A percentile compares a stretch with the other conserved stretches of the same genome.
Evolutionary conservation across 805 yeast genomes (phyloP).

Genomic region (Monosporozyma servazzii): DNA sequence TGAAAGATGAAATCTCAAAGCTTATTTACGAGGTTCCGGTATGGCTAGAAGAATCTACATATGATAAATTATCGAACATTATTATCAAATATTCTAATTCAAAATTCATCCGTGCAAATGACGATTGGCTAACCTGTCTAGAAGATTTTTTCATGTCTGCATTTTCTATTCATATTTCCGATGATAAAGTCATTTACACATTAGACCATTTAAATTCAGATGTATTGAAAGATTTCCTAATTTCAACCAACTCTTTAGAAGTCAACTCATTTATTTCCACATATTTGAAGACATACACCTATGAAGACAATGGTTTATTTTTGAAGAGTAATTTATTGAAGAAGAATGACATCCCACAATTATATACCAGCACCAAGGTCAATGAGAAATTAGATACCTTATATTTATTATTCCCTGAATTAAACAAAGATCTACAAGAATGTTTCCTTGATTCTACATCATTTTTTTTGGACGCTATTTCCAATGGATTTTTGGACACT

Average conservation of each 20-base stretch:
- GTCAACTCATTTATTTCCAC: slow-evolving; percentile 16
- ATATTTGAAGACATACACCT: slow-evolving; percentile 21
- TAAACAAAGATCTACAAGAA: slow-evolving; percentile 4
- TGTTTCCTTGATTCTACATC: slow-evolving; percentile 11
- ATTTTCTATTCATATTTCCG: slow-evolving; percentile 13
- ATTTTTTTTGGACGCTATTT: slow-evolving; percentile 11
- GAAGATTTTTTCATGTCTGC: slow-evolving; percentile 17
- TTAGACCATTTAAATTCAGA: slow-evolving; percentile 28
- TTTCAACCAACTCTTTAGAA: slow-evolving; percentile 1
- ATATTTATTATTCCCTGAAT: slow-evolving; percentile 12
- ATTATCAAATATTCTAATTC: slow-evolving; percentile 29
- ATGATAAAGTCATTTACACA: slow-evolving; percentile 24
- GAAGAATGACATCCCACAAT: slow-evolving; percentile 26
- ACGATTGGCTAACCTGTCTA: slow-evolving; percentile 8
- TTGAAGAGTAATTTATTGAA: slow-evolving; percentile 29
- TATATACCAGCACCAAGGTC: slow-evolving; percentile 27
- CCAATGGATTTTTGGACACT: slow-evolving; percentile 7
- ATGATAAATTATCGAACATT: slow-evolving; percentile 28
- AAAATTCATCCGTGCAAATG: slow-evolving; percentile 9
- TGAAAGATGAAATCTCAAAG: slow-evolving; percentile 23
- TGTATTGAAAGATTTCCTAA: slow-evolving; percentile 8
- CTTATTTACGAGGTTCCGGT: slow-evolving; percentile 32
- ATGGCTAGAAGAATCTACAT: slow-evolving; percentile 24
- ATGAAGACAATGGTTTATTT: slow-evolving; percentile 19
- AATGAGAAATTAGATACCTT: slow-evolving; percentile 15